phyloP scores from a whole-genome alignment of 1,284 basidiomycete species.

The Cronartium ribicola region DNA sequence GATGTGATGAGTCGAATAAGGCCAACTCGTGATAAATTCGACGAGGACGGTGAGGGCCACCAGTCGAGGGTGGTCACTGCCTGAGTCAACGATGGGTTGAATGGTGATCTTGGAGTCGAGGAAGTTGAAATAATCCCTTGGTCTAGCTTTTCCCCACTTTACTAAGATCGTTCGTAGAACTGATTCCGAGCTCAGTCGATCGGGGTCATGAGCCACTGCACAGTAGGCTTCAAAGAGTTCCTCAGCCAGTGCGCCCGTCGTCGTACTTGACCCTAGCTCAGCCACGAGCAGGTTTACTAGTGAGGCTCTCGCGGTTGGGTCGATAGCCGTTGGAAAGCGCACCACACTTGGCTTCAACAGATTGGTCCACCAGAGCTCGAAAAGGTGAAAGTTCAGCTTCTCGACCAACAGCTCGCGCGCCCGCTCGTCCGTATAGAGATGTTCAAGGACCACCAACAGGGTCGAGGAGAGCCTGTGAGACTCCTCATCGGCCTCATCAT shows the following conservation, averaged over 20 bases:
- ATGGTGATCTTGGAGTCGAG: not conserved
- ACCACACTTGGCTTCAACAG: not conserved
- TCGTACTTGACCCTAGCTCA: not conserved
- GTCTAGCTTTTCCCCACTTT: not conserved
- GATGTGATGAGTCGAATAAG: conserved; percentile 3
- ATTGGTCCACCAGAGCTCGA: not conserved
- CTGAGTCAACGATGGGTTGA: not conserved
- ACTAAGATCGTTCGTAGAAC: not conserved
- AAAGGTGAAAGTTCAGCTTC: not conserved
- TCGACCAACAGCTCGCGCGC: not conserved
- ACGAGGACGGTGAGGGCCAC: not conserved
- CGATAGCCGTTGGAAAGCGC: too few relatives aligned
- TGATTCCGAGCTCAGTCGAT: not conserved
- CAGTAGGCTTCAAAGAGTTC: not conserved
- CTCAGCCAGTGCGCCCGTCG: not conserved
- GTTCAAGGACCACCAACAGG: not conserved
- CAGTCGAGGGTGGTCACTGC: not conserved
- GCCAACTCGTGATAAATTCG: conserved; percentile 13
- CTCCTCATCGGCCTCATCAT: not conserved
- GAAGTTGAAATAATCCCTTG: not conserved
- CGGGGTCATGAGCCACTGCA: too few relatives aligned
- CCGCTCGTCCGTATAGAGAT: not conserved
- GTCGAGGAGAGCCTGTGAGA: not conserved
- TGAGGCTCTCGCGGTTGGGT: too few relatives aligned
- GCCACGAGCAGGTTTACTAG: not conserved